Conservation (phyloP, 2,329 filamentous ascomycete species). For the Ophiostoma australiae region DNA sequence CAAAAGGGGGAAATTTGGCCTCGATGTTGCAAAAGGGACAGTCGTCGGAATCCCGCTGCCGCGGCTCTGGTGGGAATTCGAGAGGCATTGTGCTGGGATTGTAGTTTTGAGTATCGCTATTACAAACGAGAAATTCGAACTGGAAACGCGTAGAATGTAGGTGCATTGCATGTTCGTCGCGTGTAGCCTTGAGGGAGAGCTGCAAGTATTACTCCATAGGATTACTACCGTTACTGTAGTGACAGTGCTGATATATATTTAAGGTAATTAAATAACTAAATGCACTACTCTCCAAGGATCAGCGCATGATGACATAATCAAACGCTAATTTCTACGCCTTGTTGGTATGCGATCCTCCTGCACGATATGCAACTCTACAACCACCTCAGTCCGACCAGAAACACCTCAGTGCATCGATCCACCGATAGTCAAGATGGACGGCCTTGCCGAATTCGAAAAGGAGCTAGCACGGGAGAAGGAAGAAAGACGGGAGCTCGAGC, state of each 20-base stretch:
- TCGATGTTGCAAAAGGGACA: slow-evolving; percentile 63
- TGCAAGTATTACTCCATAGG: not conserved
- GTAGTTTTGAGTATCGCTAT: not conserved
- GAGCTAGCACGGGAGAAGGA: slow-evolving; percentile 34
- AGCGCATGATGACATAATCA: not conserved
- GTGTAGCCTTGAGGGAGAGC: not conserved
- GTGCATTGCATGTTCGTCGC: not conserved
- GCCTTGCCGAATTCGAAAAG: slow-evolving; percentile 38
- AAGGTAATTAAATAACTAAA: not conserved
- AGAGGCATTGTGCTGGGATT: slow-evolving; percentile 9
- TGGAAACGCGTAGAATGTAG: not conserved
- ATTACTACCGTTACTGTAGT: not conserved
- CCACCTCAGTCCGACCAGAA: not conserved
- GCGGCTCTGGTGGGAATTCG: not conserved
- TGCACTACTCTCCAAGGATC: not conserved
- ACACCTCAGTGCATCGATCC: not conserved
- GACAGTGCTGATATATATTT: not conserved
- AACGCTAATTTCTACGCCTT: not conserved
- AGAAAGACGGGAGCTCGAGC: slow-evolving; percentile 28
- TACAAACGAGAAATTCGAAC: not conserved
- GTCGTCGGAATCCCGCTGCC: slow-evolving; percentile 27
- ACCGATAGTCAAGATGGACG: slow-evolving; percentile 26
- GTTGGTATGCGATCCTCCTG: not conserved
- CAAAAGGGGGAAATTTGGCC: slow-evolving; percentile 44
- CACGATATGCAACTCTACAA: not conserved